Base-by-base conservation (phyloP, 768 basidiomycete species). In the Mycena sanguinolenta region DNA sequence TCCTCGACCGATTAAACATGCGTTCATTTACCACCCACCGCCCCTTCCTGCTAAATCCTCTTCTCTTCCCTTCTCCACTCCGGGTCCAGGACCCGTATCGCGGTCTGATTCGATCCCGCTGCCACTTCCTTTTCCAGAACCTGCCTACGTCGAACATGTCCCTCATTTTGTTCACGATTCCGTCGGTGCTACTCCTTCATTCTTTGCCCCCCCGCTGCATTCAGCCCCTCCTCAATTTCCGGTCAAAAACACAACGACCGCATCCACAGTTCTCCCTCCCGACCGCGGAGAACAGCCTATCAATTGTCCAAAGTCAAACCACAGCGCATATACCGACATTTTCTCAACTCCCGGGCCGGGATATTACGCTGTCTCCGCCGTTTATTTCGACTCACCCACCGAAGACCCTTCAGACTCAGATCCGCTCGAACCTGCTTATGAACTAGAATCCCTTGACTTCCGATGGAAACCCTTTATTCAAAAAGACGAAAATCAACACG, bases 401-500 rank as follows among this genome's bases (percentile, higher is more conserved):
- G 86, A 88, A 67, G 86, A 88, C 70, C 85, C 85, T 42, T 83
- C 84, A 34, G 82, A 82, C 72, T 81, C 83, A 72, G 78, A 78
- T 62, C 70, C 80, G 34, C 77, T 83, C 42, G 77, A 81, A 52
- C 75, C 75, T 17, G 39, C 39, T 57, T 84, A 82, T 69, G 79
- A 81, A 30, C 73, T 87, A 49, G 82, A 85, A 68, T 77, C 75
- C 5, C 78, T 91, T 12, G 87, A 87, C 73, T 92, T 91, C 72
- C 83, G 75, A 60, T 91, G 91, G 90, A 77, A 80, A 54, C 85
- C 86, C 12, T 92, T 91, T 72, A 75, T 84, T 63, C 76, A 81
- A 58, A 80, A 81, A 54, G 63, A 62, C 13, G 62, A 8, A 36
- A n/a, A 28, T 19, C 46, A 59, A n/a, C 12, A 70, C 27, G 59